Evolutionary conservation across 1,284 basidiomycete species (phyloP).

Genomic region (Tilletia indica): DNA sequence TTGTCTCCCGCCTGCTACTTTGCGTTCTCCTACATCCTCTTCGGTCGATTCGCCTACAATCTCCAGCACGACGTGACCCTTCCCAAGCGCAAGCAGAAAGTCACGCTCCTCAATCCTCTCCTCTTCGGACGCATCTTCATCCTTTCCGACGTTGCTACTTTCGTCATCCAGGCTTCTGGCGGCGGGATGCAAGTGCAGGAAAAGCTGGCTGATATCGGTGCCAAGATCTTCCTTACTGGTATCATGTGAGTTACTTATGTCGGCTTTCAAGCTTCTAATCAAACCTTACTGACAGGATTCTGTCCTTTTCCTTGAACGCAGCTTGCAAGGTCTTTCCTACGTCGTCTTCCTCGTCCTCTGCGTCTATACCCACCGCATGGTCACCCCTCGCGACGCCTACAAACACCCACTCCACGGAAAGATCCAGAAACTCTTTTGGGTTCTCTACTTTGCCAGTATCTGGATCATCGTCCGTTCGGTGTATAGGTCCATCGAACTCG

Average conservation of each 20-base stretch:
- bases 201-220: constrained; percentile 26
- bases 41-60: constrained; percentile 31
- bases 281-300: not conserved
- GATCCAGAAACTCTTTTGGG: constrained; percentile 12
- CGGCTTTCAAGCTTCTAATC: not conserved
- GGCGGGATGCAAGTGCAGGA: constrained; percentile 28
- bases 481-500: constrained; percentile 40
- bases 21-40: constrained; percentile 47
- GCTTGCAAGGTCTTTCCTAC: constrained; percentile 36
- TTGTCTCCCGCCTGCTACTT: constrained; percentile 39
- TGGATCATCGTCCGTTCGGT: constrained; percentile 32
- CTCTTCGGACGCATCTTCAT: constrained; percentile 46
- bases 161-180: constrained; percentile 25
- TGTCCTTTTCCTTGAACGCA: not conserved
- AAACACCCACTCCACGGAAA: not conserved
- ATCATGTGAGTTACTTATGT: constrained; percentile 22
- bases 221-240: constrained; percentile 39
- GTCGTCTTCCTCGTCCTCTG: constrained; percentile 28
- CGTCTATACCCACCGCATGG: constrained; percentile 19
- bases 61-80: constrained; percentile 28
- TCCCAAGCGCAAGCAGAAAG: constrained; percentile 22
- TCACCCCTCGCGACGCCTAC: not conserved
- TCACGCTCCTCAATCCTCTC: constrained; percentile 36
- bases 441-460: constrained; percentile 26
- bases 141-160: constrained; percentile 45